Conservation (phyloP, 495 filamentous ascomycete species). For the Staphylotrichum longicolle region DNA sequence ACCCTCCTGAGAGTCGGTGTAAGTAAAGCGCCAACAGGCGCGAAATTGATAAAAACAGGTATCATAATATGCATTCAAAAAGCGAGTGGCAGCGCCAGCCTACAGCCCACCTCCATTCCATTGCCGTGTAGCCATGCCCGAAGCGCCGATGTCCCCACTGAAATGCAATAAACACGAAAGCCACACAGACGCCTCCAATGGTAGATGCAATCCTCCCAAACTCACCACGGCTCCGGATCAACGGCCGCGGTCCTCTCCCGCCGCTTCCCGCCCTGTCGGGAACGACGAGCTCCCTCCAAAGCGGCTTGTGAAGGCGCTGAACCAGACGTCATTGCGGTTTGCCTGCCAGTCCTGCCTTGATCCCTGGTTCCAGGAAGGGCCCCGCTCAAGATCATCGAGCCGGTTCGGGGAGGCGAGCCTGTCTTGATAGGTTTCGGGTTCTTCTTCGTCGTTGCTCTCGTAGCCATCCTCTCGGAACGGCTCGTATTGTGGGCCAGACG, state of each 20-base stretch:
- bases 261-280: background rate
- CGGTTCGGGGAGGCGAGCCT: background rate
- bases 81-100: slow-evolving; percentile 1
- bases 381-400: slow-evolving; percentile 17
- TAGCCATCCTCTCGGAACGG: slow-evolving; percentile 52
- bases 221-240: background rate
- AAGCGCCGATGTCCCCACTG: slow-evolving; percentile 10
- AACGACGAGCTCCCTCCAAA: slow-evolving; percentile 8
- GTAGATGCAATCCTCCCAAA: too few relatives aligned
- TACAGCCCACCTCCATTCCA: background rate
- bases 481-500: slow-evolving; percentile 47
- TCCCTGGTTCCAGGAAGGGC: background rate
- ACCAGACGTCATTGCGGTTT: slow-evolving; percentile 10
- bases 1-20: background rate
- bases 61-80: slow-evolving; percentile 17
- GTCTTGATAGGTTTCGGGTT: background rate
- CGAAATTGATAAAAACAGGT: slow-evolving; percentile 10
- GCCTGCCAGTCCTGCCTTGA: slow-evolving; percentile 7
- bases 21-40: background rate
- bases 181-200: background rate
- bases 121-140: background rate
- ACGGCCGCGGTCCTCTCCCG: slow-evolving; percentile 3
- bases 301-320: slow-evolving; percentile 10
- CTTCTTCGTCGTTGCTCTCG: slow-evolving; percentile 33
- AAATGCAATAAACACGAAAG: slow-evolving; percentile 8